Evolutionary conservation across 768 basidiomycete genomes (phyloP), one percentile per base, ranked within the genome.

Genomic region (Tylopilus subfusipes): DNA sequence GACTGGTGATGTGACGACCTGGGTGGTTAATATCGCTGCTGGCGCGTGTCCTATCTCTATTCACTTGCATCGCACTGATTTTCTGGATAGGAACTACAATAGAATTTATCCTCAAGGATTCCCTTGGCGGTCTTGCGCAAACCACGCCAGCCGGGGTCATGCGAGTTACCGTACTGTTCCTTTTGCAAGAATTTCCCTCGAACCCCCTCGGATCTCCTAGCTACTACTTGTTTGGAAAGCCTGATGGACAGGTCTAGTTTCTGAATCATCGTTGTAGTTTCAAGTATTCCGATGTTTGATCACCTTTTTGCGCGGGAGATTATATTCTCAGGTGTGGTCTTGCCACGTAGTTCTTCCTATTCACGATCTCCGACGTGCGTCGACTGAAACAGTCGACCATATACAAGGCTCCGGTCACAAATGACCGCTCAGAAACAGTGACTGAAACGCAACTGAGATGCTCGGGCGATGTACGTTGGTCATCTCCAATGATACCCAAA

Each of bases 61-160:
- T 11, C n/a, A 11, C 16, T 19, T 27, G 4, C 4, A 33, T 42
- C 25, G 8, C 33, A 43, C 44, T 50, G 52, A 55, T 48, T 38
- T 47, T 56, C 39, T 25, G 39, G 22, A 43, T 48, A 80, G 82
- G 76, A 43, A 79, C 76, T n/a, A 8, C 57, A 53, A 64, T 89
- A 54, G 81, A 77, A 50, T 63, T 87, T 40, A 72, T 69, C 19
- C 49, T 89, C 55, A 76, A 76, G 63, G 88, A 91, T 66, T 66
- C 57, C 50, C 78, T 74, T 47, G 88, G 88, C 59, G 9, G 39
- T 0, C 43, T 67, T 42, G 73, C 63, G 0, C 80, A 81, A 61
- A 71, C 79, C 21, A 83, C 74, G 14, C 51, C 11, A 19, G 4
- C 24, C 68, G 18, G 43, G 44, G 21, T 24, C 50, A 33, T 42